Percentiles rank a stretch among this genome's conserved stretches.
Evolutionary conservation across 192 early-diverging fungal species (phyloP).

Genomic region (Mortierella claussenii): DNA sequence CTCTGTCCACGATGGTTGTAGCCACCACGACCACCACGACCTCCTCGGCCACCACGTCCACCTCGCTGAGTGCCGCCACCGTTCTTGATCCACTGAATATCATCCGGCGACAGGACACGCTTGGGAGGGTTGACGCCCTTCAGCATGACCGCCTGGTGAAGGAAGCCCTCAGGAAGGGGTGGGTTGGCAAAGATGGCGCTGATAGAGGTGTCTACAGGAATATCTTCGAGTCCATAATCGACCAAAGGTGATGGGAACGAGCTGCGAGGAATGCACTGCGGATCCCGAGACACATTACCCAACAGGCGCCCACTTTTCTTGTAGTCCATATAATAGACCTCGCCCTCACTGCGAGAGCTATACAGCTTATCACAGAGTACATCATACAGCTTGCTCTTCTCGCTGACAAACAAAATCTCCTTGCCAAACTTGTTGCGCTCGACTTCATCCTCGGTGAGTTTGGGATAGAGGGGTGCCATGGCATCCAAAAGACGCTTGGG

Average conservation of each 20-base stretch:
- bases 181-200: slow-evolving; percentile 54
- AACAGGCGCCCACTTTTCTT: slow-evolving; percentile 66
- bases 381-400: slow-evolving; percentile 70
- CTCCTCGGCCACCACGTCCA: slow-evolving; percentile 43
- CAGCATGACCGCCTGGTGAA: slow-evolving; percentile 41
- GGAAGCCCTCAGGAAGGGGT: slow-evolving; percentile 16
- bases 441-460: slow-evolving; percentile 77
- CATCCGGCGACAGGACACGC: slow-evolving; percentile 47
- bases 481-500: slow-evolving; percentile 81
- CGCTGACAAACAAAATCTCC: slow-evolving; percentile 66
- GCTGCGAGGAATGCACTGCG: slow-evolving; percentile 68
- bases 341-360: slow-evolving; percentile 55
- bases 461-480: slow-evolving; percentile 69
- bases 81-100: slow-evolving; percentile 57
- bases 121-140: slow-evolving; percentile 44
- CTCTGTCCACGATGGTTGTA: slow-evolving; percentile 43
- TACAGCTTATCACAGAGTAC: slow-evolving; percentile 62
- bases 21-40: slow-evolving; percentile 19
- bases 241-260: slow-evolving; percentile 68
- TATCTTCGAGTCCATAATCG: slow-evolving; percentile 63
- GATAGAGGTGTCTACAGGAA: slow-evolving; percentile 72
- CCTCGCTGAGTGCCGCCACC: slow-evolving; percentile 57
- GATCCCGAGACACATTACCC: slow-evolving; percentile 67
- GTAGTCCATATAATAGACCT: slow-evolving; percentile 59
- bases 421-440: slow-evolving; percentile 78